phyloP scores from a whole-genome alignment of 805 yeast species.

The Candida coquimbonensis region DNA sequence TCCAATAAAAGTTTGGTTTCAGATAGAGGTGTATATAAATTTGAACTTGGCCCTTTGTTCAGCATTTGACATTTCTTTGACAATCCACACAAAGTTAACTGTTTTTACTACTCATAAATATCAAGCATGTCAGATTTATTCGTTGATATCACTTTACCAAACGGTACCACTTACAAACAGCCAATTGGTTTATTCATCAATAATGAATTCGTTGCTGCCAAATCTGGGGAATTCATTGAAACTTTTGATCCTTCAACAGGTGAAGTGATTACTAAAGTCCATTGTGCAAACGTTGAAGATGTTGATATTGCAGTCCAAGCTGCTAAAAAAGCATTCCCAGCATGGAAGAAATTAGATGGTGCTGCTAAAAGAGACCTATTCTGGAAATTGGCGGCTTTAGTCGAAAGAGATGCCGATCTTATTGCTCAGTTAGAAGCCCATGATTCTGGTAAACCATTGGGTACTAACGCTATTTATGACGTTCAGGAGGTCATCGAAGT shows the following conservation, averaged over 20 bases:
- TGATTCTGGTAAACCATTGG: conserved; percentile 53
- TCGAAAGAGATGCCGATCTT: conserved; percentile 41
- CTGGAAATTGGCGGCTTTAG: conserved; percentile 42
- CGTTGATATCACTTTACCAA: conserved; percentile 47
- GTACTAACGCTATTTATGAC: conserved; percentile 49
- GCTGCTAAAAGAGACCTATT: conserved; percentile 38
- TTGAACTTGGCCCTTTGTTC: no score
- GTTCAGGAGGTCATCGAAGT: conserved; percentile 49
- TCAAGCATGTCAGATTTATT: conserved; percentile 14
- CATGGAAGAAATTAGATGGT: conserved; percentile 44
- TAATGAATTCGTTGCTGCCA: conserved; percentile 58
- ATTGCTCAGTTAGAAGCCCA: conserved; percentile 51
- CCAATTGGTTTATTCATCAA: conserved; percentile 74
- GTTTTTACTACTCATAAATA: not conserved
- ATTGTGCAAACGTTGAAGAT: conserved; percentile 44
- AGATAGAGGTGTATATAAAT: no score
- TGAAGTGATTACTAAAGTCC: conserved; percentile 41
- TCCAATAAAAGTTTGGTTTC: no score
- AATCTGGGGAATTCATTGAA: conserved; percentile 33
- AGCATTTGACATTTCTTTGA: no score
- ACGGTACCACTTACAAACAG: conserved; percentile 60
- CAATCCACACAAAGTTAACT: no score
- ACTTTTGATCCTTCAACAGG: conserved; percentile 48
- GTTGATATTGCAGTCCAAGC: conserved; percentile 47
- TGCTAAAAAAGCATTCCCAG: conserved; percentile 44